Percentiles rank a stretch among this genome's conserved stretches.
These are phyloP conservation scores for Rhododendron kiyosumense DNA, from an alignment of 148 eudicot genomes.

Conservation along the genomic window DNA sequence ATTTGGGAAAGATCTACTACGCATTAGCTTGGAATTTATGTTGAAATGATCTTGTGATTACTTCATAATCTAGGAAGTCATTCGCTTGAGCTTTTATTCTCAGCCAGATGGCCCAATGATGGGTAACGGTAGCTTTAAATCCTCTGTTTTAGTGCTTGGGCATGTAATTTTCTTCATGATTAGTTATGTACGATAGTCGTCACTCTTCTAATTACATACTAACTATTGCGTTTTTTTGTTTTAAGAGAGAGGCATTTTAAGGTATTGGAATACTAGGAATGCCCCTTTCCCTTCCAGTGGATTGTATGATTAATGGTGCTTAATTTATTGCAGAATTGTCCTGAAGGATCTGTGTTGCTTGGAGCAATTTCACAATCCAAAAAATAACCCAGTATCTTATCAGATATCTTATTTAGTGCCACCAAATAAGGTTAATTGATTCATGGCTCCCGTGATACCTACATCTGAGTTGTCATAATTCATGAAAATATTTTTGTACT, in stretches of 20 bases:
- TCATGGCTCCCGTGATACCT: background rate
- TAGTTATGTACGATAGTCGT: too few relatives aligned
- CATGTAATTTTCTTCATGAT: too few relatives aligned
- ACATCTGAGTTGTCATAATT: background rate
- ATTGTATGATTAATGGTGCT: constrained; percentile 1
- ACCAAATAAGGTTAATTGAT: constrained; percentile 60
- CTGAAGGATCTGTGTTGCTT: constrained; percentile 77
- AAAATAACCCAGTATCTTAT: constrained; percentile 74
- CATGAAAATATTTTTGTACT: background rate
- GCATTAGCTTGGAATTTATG: too few relatives aligned
- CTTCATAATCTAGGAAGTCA: too few relatives aligned
- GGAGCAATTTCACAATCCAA: constrained; percentile 78
- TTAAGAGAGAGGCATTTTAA: constrained; percentile 92
- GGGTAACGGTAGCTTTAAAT: too few relatives aligned
- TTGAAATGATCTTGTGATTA: too few relatives aligned
- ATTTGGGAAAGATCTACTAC: too few relatives aligned
- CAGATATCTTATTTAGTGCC: constrained; percentile 72
- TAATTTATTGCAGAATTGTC: constrained; percentile 53
- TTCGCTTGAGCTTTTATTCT: too few relatives aligned
- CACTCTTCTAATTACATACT: too few relatives aligned
- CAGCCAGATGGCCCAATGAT: too few relatives aligned
- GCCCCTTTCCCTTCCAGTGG: background rate
- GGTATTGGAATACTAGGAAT: constrained; percentile 32
- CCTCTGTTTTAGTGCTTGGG: too few relatives aligned
- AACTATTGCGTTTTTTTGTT: background rate